Percentiles rank a stretch among this genome's conserved stretches.
phyloP scores from a whole-genome alignment of 768 basidiomycete genomes.

The Leccinum variicolor region DNA sequence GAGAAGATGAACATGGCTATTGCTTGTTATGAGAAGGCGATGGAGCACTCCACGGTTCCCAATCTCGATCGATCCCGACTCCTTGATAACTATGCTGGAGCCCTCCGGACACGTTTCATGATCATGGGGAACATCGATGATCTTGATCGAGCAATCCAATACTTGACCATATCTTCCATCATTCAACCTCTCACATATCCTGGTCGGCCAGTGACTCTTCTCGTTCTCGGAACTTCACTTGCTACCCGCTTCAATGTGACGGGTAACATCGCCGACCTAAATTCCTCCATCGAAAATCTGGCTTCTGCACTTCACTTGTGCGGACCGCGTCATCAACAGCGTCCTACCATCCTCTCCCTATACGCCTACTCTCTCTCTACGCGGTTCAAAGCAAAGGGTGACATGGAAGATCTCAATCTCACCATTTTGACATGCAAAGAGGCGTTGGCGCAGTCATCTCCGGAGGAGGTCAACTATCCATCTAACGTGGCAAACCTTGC shows the following conservation, averaged over 20 bases:
- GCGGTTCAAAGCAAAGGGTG: slow-evolving; percentile 15
- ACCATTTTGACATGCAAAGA: slow-evolving; percentile 16
- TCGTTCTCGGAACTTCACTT: slow-evolving; percentile 8
- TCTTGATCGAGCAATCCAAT: slow-evolving; percentile 23
- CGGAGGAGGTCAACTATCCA: background rate
- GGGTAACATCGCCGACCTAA: slow-evolving; percentile 11
- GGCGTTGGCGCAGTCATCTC: slow-evolving; percentile 9
- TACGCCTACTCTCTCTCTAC: slow-evolving; percentile 12
- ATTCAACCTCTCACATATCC: slow-evolving; percentile 11
- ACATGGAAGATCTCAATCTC: slow-evolving; percentile 12
- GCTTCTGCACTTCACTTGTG: slow-evolving; percentile 14
- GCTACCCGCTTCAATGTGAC: slow-evolving; percentile 6
- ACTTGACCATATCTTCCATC: slow-evolving; percentile 12
- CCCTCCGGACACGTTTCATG: slow-evolving; percentile 18
- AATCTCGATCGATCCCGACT: slow-evolving; percentile 17
- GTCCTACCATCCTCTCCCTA: slow-evolving; percentile 4
- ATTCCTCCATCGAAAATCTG: slow-evolving; percentile 15
- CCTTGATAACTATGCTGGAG: slow-evolving; percentile 17
- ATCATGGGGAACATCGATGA: slow-evolving; percentile 14
- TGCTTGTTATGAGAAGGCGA: slow-evolving; percentile 10
- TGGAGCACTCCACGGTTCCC: slow-evolving; percentile 12
- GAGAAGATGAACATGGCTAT: slow-evolving; percentile 22
- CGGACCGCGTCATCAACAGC: slow-evolving; percentile 2
- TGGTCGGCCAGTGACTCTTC: slow-evolving; percentile 11
- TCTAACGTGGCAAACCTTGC: slow-evolving; percentile 1